phyloP scores from a whole-genome alignment of 257 asterid species.

The Rhazya stricta region DNA sequence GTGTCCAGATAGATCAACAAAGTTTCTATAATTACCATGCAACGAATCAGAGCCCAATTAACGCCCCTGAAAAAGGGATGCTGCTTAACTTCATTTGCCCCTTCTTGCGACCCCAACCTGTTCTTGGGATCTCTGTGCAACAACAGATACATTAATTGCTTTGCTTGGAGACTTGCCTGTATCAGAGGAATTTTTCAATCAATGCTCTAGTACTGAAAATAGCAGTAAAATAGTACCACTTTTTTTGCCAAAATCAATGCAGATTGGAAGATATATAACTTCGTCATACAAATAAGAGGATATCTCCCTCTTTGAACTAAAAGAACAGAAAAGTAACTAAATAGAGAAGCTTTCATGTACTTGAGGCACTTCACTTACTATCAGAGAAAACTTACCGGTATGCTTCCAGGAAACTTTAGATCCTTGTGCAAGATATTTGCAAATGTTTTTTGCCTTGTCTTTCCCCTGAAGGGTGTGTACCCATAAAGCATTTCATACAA shows the following conservation, averaged over 20 bases:
- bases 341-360: neutral
- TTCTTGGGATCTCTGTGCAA: conserved; percentile 89
- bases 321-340: neutral
- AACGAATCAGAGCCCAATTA: conserved; percentile 91
- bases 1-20: neutral
- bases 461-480: conserved; percentile 94
- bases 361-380: conserved; percentile 8
- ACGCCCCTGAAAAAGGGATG: conserved; percentile 87
- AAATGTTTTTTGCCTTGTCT: conserved; percentile 96
- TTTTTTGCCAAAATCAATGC: neutral
- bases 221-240: neutral
- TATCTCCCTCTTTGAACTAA: neutral
- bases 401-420: conserved; percentile 77
- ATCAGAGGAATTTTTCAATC: conserved; percentile 13
- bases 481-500: conserved; percentile 92
- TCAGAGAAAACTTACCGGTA: conserved; percentile 43
- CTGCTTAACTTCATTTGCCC: conserved; percentile 80
- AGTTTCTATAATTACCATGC: conserved; percentile 53
- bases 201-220: neutral
- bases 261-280: neutral
- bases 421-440: conserved; percentile 85
- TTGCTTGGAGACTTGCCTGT: conserved; percentile 83
- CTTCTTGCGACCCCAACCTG: conserved; percentile 90
- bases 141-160: conserved; percentile 79
- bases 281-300: neutral